phyloP scores from a whole-genome alignment of 2,329 filamentous ascomycete genomes.

The Venturiaceae sp. region DNA sequence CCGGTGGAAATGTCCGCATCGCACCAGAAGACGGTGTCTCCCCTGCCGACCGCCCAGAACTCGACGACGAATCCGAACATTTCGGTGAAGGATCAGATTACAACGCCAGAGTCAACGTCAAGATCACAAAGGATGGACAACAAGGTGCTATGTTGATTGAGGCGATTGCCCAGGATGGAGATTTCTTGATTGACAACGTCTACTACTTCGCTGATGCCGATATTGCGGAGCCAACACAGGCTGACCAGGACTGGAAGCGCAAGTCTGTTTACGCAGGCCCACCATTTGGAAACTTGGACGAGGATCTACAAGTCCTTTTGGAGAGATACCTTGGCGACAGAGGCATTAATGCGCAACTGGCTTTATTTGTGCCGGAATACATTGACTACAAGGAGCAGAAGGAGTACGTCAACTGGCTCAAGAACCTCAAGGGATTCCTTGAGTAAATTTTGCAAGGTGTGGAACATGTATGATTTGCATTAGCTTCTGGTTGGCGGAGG shows the following conservation, averaged over 20 bases:
- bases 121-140: conserved; percentile 77
- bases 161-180: conserved; percentile 74
- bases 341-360: conserved; percentile 77
- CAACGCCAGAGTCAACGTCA: conserved; percentile 74
- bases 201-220: conserved; percentile 75
- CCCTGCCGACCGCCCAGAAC: conserved; percentile 47
- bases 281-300: conserved; percentile 87
- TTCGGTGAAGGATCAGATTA: conserved; percentile 49
- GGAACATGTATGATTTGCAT: neutral
- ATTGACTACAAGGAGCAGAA: conserved; percentile 98
- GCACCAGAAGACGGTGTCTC: conserved; percentile 47
- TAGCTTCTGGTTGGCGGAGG: neutral
- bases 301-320: conserved; percentile 85
- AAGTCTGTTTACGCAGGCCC: conserved; percentile 80
- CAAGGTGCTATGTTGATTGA: conserved; percentile 75
- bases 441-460: neutral
- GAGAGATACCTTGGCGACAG: conserved; percentile 94
- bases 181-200: conserved; percentile 81
- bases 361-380: conserved; percentile 88
- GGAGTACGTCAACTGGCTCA: conserved; percentile 86
- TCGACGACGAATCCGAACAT: conserved; percentile 44
- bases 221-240: conserved; percentile 63
- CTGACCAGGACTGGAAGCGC: conserved; percentile 68
- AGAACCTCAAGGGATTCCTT: neutral
- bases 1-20: conserved; percentile 39